These are phyloP conservation scores for Knufia petricola DNA, from an alignment of 2,329 filamentous ascomycete species.

Conservation along the genomic window DNA sequence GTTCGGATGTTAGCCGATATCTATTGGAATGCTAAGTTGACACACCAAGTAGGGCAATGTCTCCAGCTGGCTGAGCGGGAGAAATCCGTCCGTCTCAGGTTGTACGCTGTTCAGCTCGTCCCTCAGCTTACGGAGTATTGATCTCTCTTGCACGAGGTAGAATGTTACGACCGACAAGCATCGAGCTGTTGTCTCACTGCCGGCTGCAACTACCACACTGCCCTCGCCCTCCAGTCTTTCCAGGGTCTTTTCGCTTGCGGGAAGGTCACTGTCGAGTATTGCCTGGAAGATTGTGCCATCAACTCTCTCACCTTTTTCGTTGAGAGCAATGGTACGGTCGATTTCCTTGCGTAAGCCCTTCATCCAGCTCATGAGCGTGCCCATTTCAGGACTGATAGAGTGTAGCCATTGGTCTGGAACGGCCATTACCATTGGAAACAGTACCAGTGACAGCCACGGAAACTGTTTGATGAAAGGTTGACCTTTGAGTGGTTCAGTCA, in stretches of 20 bases:
- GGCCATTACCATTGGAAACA: too few relatives aligned
- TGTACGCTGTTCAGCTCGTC: constrained; percentile 3
- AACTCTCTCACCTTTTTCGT: constrained; percentile 9
- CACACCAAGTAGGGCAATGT: constrained; percentile 22
- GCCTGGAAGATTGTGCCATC: constrained; percentile 24
- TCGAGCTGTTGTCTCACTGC: constrained; percentile 26
- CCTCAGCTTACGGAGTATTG: constrained; percentile 7
- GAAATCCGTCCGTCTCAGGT: not conserved
- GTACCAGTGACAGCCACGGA: too few relatives aligned
- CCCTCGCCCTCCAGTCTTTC: constrained; percentile 26
- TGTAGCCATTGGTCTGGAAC: too few relatives aligned
- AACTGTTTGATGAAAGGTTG: too few relatives aligned
- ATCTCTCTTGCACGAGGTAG: constrained; percentile 21
- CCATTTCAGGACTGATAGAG: too few relatives aligned
- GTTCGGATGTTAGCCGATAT: not conserved
- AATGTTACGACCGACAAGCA: constrained; percentile 25
- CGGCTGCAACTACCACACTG: constrained; percentile 26
- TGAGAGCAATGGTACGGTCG: constrained; percentile 10
- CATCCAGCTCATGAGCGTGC: not conserved
- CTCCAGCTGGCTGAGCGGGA: constrained; percentile 20
- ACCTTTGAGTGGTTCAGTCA: too few relatives aligned
- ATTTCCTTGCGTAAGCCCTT: not conserved
- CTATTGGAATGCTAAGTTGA: not conserved
- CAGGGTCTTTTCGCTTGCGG: constrained; percentile 25
- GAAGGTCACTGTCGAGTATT: constrained; percentile 23